Percentiles rank a stretch among this genome's conserved stretches.
phyloP scores from a whole-genome alignment of 2,329 filamentous ascomycete genomes.

The Trichoderma asperellum region DNA sequence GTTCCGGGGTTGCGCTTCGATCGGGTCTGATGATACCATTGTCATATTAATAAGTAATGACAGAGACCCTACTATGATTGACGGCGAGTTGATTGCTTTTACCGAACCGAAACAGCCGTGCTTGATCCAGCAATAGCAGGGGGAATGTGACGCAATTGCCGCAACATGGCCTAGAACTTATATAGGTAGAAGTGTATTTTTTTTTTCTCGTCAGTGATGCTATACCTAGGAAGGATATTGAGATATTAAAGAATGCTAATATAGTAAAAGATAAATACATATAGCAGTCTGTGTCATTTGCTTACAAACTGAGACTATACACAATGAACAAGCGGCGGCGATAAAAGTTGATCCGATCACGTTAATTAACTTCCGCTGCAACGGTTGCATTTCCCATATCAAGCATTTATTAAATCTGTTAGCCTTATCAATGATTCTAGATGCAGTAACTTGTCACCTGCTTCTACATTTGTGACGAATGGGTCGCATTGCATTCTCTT shows the following conservation, averaged over 20 bases:
- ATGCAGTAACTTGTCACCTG: not conserved
- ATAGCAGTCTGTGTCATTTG: not conserved
- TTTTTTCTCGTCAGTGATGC: not conserved
- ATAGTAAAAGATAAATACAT: not conserved
- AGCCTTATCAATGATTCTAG: not conserved
- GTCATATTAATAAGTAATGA: not conserved
- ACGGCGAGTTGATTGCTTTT: not conserved
- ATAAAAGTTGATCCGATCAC: constrained; percentile 7
- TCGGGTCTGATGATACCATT: constrained; percentile 26
- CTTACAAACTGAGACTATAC: not conserved
- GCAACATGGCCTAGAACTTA: not conserved
- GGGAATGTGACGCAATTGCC: not conserved
- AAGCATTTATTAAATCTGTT: not conserved
- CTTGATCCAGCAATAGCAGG: not conserved
- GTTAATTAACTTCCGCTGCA: not conserved
- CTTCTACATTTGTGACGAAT: not conserved
- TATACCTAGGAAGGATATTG: not conserved
- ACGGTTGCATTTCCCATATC: constrained; percentile 3
- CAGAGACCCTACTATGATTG: not conserved
- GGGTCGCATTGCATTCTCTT: constrained; percentile 5
- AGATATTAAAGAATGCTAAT: not conserved
- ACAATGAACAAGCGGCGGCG: not conserved
- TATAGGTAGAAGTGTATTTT: not conserved
- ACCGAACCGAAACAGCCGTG: not conserved
- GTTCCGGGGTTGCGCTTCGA: constrained; percentile 21